phyloP scores from a whole-genome alignment of 371 early-diverging fungal species.

The Lichtheimia ornata region DNA sequence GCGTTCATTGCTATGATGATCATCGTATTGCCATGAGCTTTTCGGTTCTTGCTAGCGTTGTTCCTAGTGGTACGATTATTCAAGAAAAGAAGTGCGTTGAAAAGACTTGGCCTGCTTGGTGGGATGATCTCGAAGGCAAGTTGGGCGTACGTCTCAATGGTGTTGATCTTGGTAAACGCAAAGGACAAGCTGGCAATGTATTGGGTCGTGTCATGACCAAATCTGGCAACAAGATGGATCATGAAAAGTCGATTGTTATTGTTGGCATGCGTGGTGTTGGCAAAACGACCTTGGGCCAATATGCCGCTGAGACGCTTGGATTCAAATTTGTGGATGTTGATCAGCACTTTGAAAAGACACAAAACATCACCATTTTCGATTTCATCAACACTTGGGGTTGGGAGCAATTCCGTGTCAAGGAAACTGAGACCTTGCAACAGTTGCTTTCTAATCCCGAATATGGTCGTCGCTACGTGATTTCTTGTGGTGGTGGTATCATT shows the following conservation, averaged over 20 bases:
- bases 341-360: slow-evolving; percentile 70
- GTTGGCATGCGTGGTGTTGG: slow-evolving; percentile 98
- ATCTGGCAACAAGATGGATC: slow-evolving; percentile 17
- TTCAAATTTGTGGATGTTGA: slow-evolving; percentile 90
- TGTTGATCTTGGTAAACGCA: slow-evolving; percentile 62
- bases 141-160: slow-evolving; percentile 78
- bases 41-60: slow-evolving; percentile 79
- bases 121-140: slow-evolving; percentile 86
- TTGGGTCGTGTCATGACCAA: slow-evolving; percentile 21
- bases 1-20: slow-evolving; percentile 93
- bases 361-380: slow-evolving; percentile 74
- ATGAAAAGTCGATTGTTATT: slow-evolving; percentile 71
- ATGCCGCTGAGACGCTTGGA: slow-evolving; percentile 68
- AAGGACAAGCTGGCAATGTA: slow-evolving; percentile 34
- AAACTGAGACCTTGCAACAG: slow-evolving; percentile 62
- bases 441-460: slow-evolving; percentile 42
- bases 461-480: slow-evolving; percentile 67
- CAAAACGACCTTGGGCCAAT: slow-evolving; percentile 85
- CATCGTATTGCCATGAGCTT: slow-evolving; percentile 98
- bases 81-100: slow-evolving; percentile 95
- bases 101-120: slow-evolving; percentile 98
- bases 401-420: slow-evolving; percentile 87
- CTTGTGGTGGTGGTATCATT: slow-evolving; percentile 96
- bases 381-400: slow-evolving; percentile 83
- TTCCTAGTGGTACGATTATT: slow-evolving; percentile 76